Evolutionary conservation across 495 filamentous ascomycete species (phyloP).

Genomic region (Penicillium lagena): DNA sequence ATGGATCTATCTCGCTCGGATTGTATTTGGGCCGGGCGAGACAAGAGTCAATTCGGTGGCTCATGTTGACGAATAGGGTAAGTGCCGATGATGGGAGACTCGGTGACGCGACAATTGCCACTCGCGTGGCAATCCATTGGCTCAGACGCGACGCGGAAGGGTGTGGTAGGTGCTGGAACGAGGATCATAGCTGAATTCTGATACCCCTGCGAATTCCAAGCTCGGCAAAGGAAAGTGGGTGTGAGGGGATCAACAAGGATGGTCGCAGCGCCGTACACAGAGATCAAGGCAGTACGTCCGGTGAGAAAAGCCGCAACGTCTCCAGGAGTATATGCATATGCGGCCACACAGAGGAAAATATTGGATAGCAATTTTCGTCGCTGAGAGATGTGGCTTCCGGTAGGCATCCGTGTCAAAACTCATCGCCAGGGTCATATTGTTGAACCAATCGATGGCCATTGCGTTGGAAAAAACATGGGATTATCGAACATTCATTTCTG

Average conservation of each 20-base stretch:
- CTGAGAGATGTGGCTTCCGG: conserved; percentile 5
- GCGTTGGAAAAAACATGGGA: conserved; percentile 3
- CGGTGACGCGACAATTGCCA: conserved; percentile 22
- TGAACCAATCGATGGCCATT: conserved; percentile 17
- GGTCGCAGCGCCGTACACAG: conserved; percentile 20
- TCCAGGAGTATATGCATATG: conserved; percentile 11
- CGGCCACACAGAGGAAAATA: conserved; percentile 19
- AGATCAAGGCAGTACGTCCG: conserved; percentile 7
- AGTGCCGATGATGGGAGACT: conserved; percentile 30
- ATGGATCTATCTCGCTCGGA: conserved; percentile 18
- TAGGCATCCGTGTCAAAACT: conserved; percentile 10
- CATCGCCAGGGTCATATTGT: conserved; percentile 9
- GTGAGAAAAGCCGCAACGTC: conserved; percentile 6
- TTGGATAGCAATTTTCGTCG: conserved; percentile 9
- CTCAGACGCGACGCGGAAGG: conserved; percentile 16
- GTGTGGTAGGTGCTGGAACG: conserved; percentile 18
- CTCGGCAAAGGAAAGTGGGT: conserved; percentile 5
- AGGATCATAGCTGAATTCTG: conserved; percentile 11
- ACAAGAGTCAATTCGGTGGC: conserved; percentile 19
- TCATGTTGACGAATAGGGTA: conserved; percentile 17
- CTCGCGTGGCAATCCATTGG: conserved; percentile 17
- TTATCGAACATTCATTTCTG: conserved; percentile 5
- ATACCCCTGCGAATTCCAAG: conserved; percentile 12
- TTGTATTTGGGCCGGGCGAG: conserved; percentile 5
- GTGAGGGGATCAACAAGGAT: conserved; percentile 6